A percentile compares a stretch with the other conserved stretches of the same genome.
Conservation (phyloP, 305 asterid genomes). For the Stenogyne calaminthoides region DNA sequence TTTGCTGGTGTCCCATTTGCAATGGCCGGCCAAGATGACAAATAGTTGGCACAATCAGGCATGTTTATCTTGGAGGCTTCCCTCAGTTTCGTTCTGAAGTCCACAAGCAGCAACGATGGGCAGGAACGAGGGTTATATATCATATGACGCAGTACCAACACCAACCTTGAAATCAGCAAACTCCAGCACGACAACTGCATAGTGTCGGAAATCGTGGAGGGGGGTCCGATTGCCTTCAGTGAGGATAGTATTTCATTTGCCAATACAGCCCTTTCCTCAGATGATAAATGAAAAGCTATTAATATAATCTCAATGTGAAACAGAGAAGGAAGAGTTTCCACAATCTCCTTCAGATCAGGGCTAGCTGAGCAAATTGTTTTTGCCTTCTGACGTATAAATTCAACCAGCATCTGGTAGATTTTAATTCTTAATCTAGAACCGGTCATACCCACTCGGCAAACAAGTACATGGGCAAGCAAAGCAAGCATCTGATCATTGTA, state of each 20-base stretch:
- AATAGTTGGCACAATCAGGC: conserved; percentile 45
- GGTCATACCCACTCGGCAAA: conserved; percentile 59
- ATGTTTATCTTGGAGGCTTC: conserved; percentile 52
- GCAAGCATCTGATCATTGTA: conserved; percentile 89
- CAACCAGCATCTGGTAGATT: conserved; percentile 53
- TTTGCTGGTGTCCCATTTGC: conserved; percentile 50
- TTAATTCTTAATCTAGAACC: conserved; percentile 80
- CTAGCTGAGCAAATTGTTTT: conserved; percentile 50
- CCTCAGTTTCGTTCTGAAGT: conserved; percentile 81
- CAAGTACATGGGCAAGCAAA: conserved; percentile 83
- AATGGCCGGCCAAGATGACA: conserved; percentile 75
- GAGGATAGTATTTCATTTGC: conserved; percentile 61
- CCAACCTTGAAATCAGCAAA: conserved; percentile 77
- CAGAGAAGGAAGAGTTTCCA: conserved; percentile 76
- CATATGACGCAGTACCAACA: conserved; percentile 93
- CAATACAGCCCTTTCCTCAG: conserved; percentile 68
- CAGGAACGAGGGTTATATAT: conserved; percentile 67
- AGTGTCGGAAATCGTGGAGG: conserved; percentile 50
- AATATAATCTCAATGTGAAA: conserved; percentile 89
- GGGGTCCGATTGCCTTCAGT: conserved; percentile 52
- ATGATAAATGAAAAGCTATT: conserved; percentile 81
- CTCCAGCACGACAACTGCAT: conserved; percentile 90
- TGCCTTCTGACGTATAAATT: conserved; percentile 64
- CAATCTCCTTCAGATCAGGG: conserved; percentile 64
- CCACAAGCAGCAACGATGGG: conserved; percentile 71